These are phyloP conservation scores for Coelastrella sp. DNA, from an alignment of 139 green algal genomes.

Conservation along the genomic window DNA sequence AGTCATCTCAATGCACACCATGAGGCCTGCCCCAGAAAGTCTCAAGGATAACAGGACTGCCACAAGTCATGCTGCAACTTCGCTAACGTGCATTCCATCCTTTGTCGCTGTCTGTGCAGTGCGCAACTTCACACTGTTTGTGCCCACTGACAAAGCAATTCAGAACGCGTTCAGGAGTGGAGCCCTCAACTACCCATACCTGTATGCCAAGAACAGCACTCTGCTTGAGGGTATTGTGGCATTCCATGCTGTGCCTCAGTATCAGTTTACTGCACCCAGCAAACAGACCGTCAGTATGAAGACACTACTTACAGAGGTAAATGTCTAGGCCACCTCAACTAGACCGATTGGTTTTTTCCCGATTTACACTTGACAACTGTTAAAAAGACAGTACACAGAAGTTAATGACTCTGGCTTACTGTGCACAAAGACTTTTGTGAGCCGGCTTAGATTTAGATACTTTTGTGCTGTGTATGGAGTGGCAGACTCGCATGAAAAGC, in stretches of 20 bases:
- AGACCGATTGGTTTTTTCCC: too few relatives aligned
- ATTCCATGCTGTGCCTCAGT: slow-evolving; percentile 48
- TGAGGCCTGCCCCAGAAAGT: neutral
- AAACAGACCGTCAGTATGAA: slow-evolving; percentile 35
- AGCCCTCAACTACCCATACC: slow-evolving; percentile 39
- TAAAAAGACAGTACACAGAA: too few relatives aligned
- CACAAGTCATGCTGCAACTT: too few relatives aligned
- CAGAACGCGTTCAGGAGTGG: slow-evolving; percentile 18
- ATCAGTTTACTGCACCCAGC: slow-evolving; percentile 26
- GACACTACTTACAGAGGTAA: slow-evolving; percentile 44
- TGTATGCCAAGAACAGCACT: slow-evolving; percentile 41
- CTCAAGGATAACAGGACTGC: neutral
- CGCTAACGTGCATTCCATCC: neutral
- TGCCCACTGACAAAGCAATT: slow-evolving; percentile 39
- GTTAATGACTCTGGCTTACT: too few relatives aligned
- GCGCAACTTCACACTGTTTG: slow-evolving; percentile 52
- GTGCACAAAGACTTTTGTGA: too few relatives aligned
- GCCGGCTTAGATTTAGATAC: too few relatives aligned
- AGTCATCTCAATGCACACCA: too few relatives aligned
- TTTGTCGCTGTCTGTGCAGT: neutral
- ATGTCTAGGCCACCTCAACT: neutral
- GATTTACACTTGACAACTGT: too few relatives aligned
- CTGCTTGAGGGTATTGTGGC: slow-evolving; percentile 38
- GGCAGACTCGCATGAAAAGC: too few relatives aligned
- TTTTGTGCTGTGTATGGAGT: too few relatives aligned